Evolutionary conservation across 495 filamentous ascomycete species (phyloP), one percentile per base, ranked within the genome.

Genomic region (Schizothecium vesticola): DNA sequence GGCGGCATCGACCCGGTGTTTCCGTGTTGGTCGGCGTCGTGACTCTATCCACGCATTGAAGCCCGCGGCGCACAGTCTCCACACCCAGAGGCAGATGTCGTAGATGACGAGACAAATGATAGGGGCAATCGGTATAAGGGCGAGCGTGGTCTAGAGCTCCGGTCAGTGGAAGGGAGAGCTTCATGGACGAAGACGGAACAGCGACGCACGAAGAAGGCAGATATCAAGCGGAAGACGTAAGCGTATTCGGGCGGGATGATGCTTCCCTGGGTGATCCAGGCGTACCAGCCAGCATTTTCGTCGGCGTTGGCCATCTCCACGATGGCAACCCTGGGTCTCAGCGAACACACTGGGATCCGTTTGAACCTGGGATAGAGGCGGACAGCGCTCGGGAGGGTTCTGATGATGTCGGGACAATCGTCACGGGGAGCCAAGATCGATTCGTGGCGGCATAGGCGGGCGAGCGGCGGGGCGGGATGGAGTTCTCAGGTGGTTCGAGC

Each of bases 51-150:
- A 25, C 51, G 21, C 59, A 22, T 7, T 57, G 63, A 57, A 24
- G n/a, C 61, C 71, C 57, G 66, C 73, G 12, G 64, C 64, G 29
- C 64, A 72, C 16, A 81, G 66, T 67, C 81, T 76, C 74, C 76
- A 83, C 19, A 82, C 59, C 81, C 81, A 84, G 26, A 84, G 74
- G n/a, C 67, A 67, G 56, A 84, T 70, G 68, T 84, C 82, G 67
- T 80, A 81, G 31, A 81, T n/a, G 63, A 81, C 65, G 19, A 82
- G 43, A 6, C 75, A 1, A 55, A 78, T 66, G 19, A 82, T 36
- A 0, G 76, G 78, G 1, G 72, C 23, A 63, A 76, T 75, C 29
- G 73, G 71, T 0, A 67, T 51, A 11, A 76, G 70, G 21, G 71
- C 75, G 29, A 78, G 70, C 0, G 67, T 72, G 36, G 74, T 69